A percentile compares a stretch with the other conserved stretches of the same genome.
These are phyloP conservation scores for Curvularia sp. DNA, from an alignment of 2,329 filamentous ascomycete species.

Conservation along the genomic window DNA sequence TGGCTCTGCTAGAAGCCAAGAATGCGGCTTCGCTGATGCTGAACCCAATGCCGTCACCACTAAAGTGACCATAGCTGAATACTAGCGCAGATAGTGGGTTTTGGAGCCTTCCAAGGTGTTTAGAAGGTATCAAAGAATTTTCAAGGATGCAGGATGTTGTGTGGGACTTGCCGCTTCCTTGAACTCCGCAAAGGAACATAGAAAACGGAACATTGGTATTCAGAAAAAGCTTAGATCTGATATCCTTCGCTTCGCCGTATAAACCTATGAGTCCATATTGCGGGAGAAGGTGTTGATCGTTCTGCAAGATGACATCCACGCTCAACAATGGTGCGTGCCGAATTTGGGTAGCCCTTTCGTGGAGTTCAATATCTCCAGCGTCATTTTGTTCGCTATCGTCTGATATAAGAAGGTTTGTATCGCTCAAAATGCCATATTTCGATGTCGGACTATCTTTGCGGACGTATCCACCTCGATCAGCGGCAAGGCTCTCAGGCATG, in stretches of 20 bases:
- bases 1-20: constrained; percentile 52
- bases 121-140: constrained; percentile 53
- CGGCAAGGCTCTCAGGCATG: neutral
- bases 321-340: neutral
- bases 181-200: constrained; percentile 68
- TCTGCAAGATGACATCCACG: neutral
- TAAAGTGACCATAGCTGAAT: constrained; percentile 61
- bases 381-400: neutral
- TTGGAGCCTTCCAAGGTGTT: constrained; percentile 55
- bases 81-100: constrained; percentile 66
- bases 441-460: neutral
- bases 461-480: neutral
- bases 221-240: constrained; percentile 48
- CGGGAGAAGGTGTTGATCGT: neutral
- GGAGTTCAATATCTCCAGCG: neutral
- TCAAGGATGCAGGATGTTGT: constrained; percentile 64
- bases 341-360: neutral
- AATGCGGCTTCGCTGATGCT: constrained; percentile 66
- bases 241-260: neutral
- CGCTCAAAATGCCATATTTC: neutral
- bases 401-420: constrained; percentile 1
- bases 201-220: constrained; percentile 66
- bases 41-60: constrained; percentile 56
- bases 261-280: constrained; percentile 1
- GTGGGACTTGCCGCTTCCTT: constrained; percentile 67